phyloP scores from a whole-genome alignment of 371 early-diverging fungal genomes.

The Batrachochytrium dendrobatidis region DNA sequence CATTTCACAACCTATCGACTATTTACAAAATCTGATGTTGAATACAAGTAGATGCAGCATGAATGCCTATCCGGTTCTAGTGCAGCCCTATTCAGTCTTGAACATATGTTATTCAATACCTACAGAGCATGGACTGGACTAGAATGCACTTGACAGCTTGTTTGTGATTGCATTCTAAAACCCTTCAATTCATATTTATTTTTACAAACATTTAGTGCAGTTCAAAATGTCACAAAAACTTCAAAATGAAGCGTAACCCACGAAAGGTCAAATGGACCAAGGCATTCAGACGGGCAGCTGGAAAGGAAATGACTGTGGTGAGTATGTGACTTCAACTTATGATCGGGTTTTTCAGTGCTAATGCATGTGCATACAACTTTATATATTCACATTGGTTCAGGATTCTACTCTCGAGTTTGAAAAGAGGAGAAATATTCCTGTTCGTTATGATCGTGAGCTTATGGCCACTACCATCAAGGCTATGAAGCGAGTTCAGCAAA shows the following conservation, averaged over 20 bases:
- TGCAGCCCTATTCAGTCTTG: too few species aligned
- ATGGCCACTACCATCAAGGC: slow-evolving; percentile 93
- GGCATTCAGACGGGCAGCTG: slow-evolving; percentile 94
- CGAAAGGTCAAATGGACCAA: slow-evolving; percentile 99
- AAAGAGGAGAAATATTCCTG: slow-evolving; percentile 94
- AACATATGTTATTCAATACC: too few species aligned
- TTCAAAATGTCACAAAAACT: slow-evolving; percentile 99
- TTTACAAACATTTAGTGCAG: too few species aligned
- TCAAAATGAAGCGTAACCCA: slow-evolving; percentile 99
- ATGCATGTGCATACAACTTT: not conserved
- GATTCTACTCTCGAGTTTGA: slow-evolving; percentile 97
- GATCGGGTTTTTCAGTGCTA: not conserved
- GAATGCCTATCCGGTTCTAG: too few species aligned
- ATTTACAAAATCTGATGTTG: too few species aligned
- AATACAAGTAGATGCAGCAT: too few species aligned
- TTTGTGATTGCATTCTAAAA: too few species aligned
- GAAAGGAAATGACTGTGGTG: slow-evolving; percentile 98
- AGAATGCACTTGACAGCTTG: too few species aligned
- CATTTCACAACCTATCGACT: too few species aligned
- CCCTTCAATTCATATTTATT: too few species aligned
- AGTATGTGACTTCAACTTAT: slow-evolving; percentile 19
- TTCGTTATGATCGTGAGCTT: slow-evolving; percentile 91
- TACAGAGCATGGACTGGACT: too few species aligned
- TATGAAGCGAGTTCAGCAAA: slow-evolving; percentile 92
- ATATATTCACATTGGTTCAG: slow-evolving; percentile 29